Base-by-base conservation (phyloP, 805 yeast species). In the Pichia rugopelliculosa region DNA sequence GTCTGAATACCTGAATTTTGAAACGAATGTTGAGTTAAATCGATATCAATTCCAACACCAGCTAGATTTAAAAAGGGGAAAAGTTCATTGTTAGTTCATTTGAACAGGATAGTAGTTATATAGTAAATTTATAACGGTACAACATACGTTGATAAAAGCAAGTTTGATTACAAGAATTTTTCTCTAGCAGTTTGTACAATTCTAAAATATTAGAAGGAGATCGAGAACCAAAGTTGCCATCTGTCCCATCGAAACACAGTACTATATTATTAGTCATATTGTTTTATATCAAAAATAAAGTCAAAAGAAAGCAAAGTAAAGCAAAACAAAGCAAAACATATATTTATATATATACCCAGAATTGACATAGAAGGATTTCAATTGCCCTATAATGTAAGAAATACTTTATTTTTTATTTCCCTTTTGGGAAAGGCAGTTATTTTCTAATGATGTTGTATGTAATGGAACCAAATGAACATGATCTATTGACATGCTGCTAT, bases 181-280 rank as follows among this genome's bases (percentile, higher is more conserved):
- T 76, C 13, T 75, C 79, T 30, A 80, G 56, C 62, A 80, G 63
- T 38, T 74, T 66, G 58, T 72, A 81, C 13, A 80, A 50, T 54
- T 75, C 76, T 39, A 81, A 59, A 1, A 77, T 75, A 54, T 79
- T 80, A 1, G 84, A 71, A 47, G 72, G 73, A 0, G 82, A 80
- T 22, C 67, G 62, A 0, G 74, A 71, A 1, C 83, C 82, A 60
- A 80, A 80, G 51, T 75, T 75, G 54, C 73, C 77, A 26, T 69
- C 74, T 0, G 86, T 81, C 1, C 86, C 86, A 65, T 81, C 86
- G 44, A 81, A 72, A 56, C 86, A 80, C 12, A 80, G 58, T 1
- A 81, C 64, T 22, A 80, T 62, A 52, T 74, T 77, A 57, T 72
- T 75, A 7, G 42, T 11, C 43, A 27, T 23, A n/a, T 7, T 25